These are phyloP conservation scores for Hypoxylon cercidicola DNA, from an alignment of 495 filamentous ascomycete genomes.

Conservation along the genomic window DNA sequence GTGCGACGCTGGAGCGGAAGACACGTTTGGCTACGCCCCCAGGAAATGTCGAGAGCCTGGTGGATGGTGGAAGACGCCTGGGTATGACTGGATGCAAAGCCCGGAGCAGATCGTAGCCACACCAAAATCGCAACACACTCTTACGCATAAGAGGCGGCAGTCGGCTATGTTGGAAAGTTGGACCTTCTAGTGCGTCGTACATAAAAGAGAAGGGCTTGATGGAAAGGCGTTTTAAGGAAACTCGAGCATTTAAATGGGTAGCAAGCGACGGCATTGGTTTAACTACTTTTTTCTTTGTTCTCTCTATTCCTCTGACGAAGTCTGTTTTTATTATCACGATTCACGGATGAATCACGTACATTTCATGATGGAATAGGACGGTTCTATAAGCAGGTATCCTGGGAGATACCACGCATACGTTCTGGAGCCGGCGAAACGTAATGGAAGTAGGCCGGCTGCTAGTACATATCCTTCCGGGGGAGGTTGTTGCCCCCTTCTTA, in stretches of 20 bases:
- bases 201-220: conserved; percentile 22
- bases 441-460: conserved; percentile 14
- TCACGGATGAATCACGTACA: conserved; percentile 17
- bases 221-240: conserved; percentile 11
- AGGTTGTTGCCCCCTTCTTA: background rate
- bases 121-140: conserved; percentile 36
- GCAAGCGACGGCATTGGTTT: conserved; percentile 42
- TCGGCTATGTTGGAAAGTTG: conserved; percentile 46
- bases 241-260: conserved; percentile 40
- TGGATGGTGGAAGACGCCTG: conserved; percentile 23
- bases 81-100: conserved; percentile 50
- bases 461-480: conserved; percentile 27
- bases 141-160: conserved; percentile 45
- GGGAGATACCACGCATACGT: conserved; percentile 13
- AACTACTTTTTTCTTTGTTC: conserved; percentile 32
- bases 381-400: conserved; percentile 1
- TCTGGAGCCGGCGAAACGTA: conserved; percentile 1
- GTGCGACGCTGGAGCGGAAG: conserved; percentile 57
- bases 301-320: conserved; percentile 16
- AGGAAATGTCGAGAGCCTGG: conserved; percentile 12
- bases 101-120: conserved; percentile 44
- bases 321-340: conserved; percentile 10
- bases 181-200: conserved; percentile 47
- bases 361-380: conserved; percentile 16
- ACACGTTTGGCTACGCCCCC: conserved; percentile 44